Base-by-base conservation (phyloP, 306 rosid species). In the Rubus idaeus region DNA sequence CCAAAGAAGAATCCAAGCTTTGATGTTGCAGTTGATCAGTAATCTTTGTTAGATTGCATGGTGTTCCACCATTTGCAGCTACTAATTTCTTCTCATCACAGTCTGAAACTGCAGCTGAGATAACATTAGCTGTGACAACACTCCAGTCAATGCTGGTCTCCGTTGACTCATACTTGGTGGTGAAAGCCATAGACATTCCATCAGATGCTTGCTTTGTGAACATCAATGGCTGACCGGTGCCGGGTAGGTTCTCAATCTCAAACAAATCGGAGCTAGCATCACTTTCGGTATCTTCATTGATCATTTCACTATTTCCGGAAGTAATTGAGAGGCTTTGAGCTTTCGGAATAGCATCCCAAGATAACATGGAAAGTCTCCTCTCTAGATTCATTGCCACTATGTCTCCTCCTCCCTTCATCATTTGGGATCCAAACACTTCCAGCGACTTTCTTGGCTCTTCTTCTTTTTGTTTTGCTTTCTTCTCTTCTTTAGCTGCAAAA, bases 271-370 rank as follows among this genome's bases (percentile, higher is more conserved):
- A 87, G 73, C 90, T 82, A 5, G 86, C 75, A 49, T 84, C 90
- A 56, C 90, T 87, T 45, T 77, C 86, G 16, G 63, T 26, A 58
- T 87, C 88, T 55, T 84, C 79, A 52, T 58, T 23, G 57, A 11
- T 62, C 77, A 50, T 13, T 52, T 10, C 63, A 40, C 58, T 68
- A 18, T 18, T 26, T 55, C 47, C 60, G 11, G 82, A 61, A 68
- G 44, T 45, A 26, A 67, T 37, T 44, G 75, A 75, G 44, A 49
- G 57, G 52, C 49, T 21, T 73, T 53, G 79, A 40, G 83, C 60
- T 77, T 87, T 82, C 6, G 88, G 90, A 70, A 87, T 87, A 58
- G 88, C 85, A 60, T 87, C 90, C 87, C 83, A 87, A 10, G 78
- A 77, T 63, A 82, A 74, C 64, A 84, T 76, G 50, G 90, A 84